These are phyloP conservation scores for Aspergillus affinis DNA, from an alignment of 495 filamentous ascomycete species.

Conservation along the genomic window DNA sequence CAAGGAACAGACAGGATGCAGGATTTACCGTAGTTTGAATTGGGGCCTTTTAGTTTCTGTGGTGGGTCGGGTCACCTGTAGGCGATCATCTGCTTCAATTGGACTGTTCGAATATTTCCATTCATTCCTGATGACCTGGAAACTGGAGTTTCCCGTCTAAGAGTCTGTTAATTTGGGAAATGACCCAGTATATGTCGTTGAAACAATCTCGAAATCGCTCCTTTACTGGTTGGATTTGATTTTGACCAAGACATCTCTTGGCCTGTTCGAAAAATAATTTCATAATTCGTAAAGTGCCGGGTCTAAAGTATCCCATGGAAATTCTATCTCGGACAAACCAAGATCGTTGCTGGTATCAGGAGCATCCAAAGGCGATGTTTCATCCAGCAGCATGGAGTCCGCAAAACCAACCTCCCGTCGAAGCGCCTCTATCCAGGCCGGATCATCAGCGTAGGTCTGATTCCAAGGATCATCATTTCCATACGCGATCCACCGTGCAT, in stretches of 20 bases:
- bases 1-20: too few relatives aligned
- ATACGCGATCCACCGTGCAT: slow-evolving; percentile 58
- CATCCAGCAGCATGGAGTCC: not conserved
- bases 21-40: too few relatives aligned
- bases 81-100: too few relatives aligned
- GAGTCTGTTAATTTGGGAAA: too few relatives aligned
- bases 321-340: not conserved
- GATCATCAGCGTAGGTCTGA: slow-evolving; percentile 60
- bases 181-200: too few relatives aligned
- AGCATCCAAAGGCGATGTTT: not conserved
- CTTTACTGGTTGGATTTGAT: not conserved
- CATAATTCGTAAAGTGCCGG: not conserved
- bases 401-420: slow-evolving; percentile 27
- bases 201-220: too few relatives aligned
- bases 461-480: slow-evolving; percentile 61
- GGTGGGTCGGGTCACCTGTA: too few relatives aligned
- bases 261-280: not conserved
- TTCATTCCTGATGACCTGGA: too few relatives aligned
- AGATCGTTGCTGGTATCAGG: not conserved
- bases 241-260: not conserved
- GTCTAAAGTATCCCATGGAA: not conserved
- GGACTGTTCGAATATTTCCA: too few relatives aligned
- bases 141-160: too few relatives aligned
- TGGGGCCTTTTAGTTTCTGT: too few relatives aligned
- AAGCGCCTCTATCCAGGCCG: slow-evolving; percentile 54